Conservation (phyloP, 345 rosid species). For the Eucalyptus sp. region DNA sequence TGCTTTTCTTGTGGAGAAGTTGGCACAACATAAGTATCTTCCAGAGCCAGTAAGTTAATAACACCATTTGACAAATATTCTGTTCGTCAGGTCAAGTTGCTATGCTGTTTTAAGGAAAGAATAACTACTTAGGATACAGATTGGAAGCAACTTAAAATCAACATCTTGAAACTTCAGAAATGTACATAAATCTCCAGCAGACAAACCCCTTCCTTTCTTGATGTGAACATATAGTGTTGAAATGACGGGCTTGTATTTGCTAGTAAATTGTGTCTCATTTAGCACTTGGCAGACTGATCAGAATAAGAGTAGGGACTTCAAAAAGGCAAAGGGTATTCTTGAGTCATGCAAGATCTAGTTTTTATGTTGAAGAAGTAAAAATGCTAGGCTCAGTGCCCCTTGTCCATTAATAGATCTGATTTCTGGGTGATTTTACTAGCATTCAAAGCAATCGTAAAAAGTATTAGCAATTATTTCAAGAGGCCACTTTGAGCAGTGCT, state of each 20-base stretch:
- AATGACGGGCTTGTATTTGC: neutral
- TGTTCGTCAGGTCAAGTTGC: neutral
- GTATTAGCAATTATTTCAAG: neutral
- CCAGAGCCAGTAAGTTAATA: slow-evolving; percentile 50
- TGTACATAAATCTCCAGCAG: neutral
- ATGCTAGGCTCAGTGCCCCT: neutral
- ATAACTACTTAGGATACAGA: neutral
- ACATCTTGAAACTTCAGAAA: neutral
- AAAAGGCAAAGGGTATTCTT: neutral
- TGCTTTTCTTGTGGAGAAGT: slow-evolving; percentile 72
- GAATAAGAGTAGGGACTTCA: neutral
- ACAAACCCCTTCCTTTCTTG: neutral
- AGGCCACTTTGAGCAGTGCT: neutral
- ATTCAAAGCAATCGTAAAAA: neutral
- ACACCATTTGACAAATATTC: neutral
- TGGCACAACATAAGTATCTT: slow-evolving; percentile 41
- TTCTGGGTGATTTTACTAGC: neutral
- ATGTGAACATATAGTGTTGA: neutral
- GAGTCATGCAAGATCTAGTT: neutral
- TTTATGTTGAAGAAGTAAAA: neutral
- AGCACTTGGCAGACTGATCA: neutral
- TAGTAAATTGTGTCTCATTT: neutral
- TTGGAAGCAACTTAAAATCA: neutral
- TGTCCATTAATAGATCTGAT: neutral
- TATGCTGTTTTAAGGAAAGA: neutral